Evolutionary conservation across 208 protist species (phyloP).

Genomic region (Leishmania aethiopica): DNA sequence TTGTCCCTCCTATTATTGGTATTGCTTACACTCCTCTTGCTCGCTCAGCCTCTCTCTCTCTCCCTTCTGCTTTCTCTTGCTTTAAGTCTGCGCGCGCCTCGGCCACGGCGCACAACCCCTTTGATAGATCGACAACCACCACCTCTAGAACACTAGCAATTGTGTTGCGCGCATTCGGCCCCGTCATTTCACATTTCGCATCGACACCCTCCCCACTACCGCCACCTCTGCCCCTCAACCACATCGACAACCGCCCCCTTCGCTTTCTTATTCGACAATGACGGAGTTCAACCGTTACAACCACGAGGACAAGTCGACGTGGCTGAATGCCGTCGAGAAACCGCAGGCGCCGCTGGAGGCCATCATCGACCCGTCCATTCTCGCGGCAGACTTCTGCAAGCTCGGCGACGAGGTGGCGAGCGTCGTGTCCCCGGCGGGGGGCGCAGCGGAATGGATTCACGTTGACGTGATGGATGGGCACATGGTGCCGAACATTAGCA

Average conservation of each 20-base stretch:
- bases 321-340: conserved; percentile 50
- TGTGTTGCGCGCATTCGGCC: background rate
- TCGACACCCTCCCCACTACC: background rate
- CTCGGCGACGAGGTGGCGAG: conserved; percentile 81
- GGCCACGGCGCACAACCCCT: background rate
- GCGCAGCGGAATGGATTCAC: conserved; percentile 93
- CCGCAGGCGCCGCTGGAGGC: conserved; percentile 45
- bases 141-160: background rate
- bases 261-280: background rate
- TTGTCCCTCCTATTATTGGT: background rate
- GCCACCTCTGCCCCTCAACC: background rate
- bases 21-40: background rate
- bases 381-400: conserved; percentile 87
- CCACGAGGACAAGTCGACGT: conserved; percentile 62
- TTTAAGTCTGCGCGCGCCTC: background rate
- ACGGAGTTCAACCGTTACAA: conserved; percentile 31
- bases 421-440: conserved; percentile 70
- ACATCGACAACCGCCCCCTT: background rate
- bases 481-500: conserved; percentile 98
- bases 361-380: conserved; percentile 92
- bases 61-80: background rate
- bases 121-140: background rate
- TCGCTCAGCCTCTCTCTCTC: background rate
- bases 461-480: conserved; percentile 98
- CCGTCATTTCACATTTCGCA: background rate